Percentiles rank a stretch among this genome's conserved stretches.
phyloP scores from a whole-genome alignment of 2,329 filamentous ascomycete genomes.

The Pseudocercospora pini-densiflorae region DNA sequence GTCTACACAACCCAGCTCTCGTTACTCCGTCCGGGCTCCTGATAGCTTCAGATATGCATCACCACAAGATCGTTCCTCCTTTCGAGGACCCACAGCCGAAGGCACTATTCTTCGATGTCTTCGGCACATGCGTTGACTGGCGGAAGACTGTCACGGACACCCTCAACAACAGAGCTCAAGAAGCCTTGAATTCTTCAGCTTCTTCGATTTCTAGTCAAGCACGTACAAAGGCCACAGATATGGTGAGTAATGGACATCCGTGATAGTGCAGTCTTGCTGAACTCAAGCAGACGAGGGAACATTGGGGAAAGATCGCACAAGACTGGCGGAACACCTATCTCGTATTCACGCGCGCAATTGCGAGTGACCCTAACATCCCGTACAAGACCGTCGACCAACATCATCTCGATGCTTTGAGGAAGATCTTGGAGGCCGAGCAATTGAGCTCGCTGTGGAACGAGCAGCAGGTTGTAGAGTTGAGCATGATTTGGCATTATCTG shows the following conservation, averaged over 20 bases:
- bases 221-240: slow-evolving; percentile 51
- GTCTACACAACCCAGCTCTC: not conserved
- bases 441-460: slow-evolving; percentile 59
- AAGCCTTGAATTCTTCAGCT: slow-evolving; percentile 53
- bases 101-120: slow-evolving; percentile 74
- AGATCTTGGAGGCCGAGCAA: slow-evolving; percentile 59
- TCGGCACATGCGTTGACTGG: slow-evolving; percentile 83
- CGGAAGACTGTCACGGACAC: slow-evolving; percentile 66
- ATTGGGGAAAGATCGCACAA: slow-evolving; percentile 56
- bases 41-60: not conserved
- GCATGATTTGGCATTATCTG: slow-evolving; percentile 73
- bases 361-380: slow-evolving; percentile 43
- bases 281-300: slow-evolving; percentile 46
- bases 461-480: slow-evolving; percentile 47
- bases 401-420: slow-evolving; percentile 65
- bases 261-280: not conserved
- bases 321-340: slow-evolving; percentile 67
- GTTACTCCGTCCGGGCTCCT: not conserved
- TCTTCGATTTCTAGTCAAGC: slow-evolving; percentile 53
- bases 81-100: slow-evolving; percentile 46
- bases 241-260: slow-evolving; percentile 40
- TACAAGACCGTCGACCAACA: slow-evolving; percentile 77
- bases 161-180: slow-evolving; percentile 57
- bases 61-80: not conserved
- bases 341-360: slow-evolving; percentile 58